These are phyloP conservation scores for Phlebiopsis flavidoalba DNA, from an alignment of 768 basidiomycete species.

Conservation along the genomic window DNA sequence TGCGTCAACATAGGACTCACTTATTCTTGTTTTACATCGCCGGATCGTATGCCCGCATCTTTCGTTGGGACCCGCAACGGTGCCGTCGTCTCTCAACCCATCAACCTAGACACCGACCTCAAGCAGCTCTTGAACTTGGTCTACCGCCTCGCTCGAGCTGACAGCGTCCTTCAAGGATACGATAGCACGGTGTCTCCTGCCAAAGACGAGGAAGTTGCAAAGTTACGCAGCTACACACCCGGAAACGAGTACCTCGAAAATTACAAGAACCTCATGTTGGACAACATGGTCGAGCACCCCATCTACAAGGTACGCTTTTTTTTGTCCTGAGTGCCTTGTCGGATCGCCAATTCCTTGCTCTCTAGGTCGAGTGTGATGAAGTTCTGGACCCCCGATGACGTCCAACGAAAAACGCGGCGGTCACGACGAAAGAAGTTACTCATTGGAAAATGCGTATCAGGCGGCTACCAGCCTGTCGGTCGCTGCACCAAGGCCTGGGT, in stretches of 20 bases:
- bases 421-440: background rate
- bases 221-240: background rate
- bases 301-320: background rate
- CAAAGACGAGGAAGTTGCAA: background rate
- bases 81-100: background rate
- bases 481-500: conserved; percentile 23
- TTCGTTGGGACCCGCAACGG: conserved; percentile 3
- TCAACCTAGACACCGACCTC: background rate
- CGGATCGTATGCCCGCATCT: background rate
- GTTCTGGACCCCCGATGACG: background rate
- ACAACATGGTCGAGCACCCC: background rate
- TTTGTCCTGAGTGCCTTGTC: background rate
- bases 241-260: background rate
- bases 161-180: background rate
- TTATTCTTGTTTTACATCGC: background rate
- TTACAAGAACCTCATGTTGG: background rate
- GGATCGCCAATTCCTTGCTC: too few species aligned
- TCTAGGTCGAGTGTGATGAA: background rate
- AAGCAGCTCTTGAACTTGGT: background rate
- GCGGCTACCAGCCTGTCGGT: background rate
- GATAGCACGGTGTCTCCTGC: background rate
- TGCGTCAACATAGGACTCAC: background rate
- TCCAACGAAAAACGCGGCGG: background rate
- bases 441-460: background rate
- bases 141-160: background rate